These are phyloP conservation scores for Alternaria angustiovoidea DNA, from an alignment of 2,329 filamentous ascomycete genomes.

Conservation along the genomic window DNA sequence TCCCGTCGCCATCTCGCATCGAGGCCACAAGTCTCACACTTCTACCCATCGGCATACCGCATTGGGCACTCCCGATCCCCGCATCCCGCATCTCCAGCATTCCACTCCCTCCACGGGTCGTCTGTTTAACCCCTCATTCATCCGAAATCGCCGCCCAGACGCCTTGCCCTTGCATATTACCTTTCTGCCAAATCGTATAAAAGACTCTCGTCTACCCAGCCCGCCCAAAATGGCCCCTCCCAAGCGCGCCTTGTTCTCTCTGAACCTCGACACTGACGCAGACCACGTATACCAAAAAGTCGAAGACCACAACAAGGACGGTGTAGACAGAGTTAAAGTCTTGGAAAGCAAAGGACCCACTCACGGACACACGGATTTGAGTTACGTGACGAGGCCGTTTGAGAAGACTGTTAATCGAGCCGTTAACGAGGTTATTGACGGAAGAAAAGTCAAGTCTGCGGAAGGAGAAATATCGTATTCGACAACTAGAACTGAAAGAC, in stretches of 20 bases:
- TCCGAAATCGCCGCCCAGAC: conserved; percentile 11
- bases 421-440: conserved; percentile 43
- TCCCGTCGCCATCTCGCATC: conserved; percentile 4
- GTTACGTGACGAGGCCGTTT: conserved; percentile 50
- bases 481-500: conserved; percentile 17
- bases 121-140: conserved; percentile 27
- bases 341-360: conserved; percentile 48
- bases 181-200: conserved; percentile 4
- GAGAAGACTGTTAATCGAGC: conserved; percentile 43
- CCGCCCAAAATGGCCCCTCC: conserved; percentile 29
- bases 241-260: conserved; percentile 48
- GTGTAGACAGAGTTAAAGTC: conserved; percentile 44
- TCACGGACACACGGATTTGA: conserved; percentile 39
- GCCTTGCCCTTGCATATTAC: neutral
- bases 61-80: conserved; percentile 28
- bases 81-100: conserved; percentile 17
- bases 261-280: conserved; percentile 52
- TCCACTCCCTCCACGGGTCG: conserved; percentile 12
- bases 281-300: conserved; percentile 51
- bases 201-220: conserved; percentile 13
- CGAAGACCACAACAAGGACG: conserved; percentile 45
- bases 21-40: neutral
- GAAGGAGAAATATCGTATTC: conserved; percentile 36
- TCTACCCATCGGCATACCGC: conserved; percentile 38
- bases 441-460: conserved; percentile 32